Evolutionary conservation across 73 alveolate species (phyloP).

Genomic region (Uronychia binucleata): DNA sequence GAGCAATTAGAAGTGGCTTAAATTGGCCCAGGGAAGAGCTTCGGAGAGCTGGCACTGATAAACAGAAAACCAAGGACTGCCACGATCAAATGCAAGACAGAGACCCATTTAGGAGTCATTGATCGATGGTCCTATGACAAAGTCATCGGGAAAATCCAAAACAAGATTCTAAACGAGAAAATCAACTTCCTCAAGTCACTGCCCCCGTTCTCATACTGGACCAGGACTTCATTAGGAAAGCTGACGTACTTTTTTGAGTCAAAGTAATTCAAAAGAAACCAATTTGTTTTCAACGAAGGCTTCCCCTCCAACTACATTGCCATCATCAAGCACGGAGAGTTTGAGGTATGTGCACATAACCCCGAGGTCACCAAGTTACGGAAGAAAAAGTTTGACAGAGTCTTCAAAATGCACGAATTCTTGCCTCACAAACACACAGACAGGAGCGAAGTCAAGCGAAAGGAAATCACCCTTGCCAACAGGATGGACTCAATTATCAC

Average conservation of each 20-base stretch:
- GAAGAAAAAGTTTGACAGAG: slow-evolving; percentile 1
- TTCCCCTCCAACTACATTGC: slow-evolving; percentile 33
- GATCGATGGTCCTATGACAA: slow-evolving; percentile 43
- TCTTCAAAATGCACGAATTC: not conserved
- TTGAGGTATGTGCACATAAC: slow-evolving; percentile 31
- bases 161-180: slow-evolving; percentile 38
- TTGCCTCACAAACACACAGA: not conserved
- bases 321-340: slow-evolving; percentile 66
- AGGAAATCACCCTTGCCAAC: slow-evolving; percentile 7
- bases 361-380: slow-evolving; percentile 11
- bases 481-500: not conserved
- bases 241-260: slow-evolving; percentile 38
- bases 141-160: slow-evolving; percentile 45
- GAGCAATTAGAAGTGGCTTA: not conserved
- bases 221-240: slow-evolving; percentile 46
- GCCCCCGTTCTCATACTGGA: slow-evolving; percentile 56
- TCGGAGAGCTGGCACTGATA: slow-evolving; percentile 72
- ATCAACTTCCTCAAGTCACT: slow-evolving; percentile 46
- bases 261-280: slow-evolving; percentile 34
- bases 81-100: slow-evolving; percentile 39
- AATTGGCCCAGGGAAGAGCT: slow-evolving; percentile 35
- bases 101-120: slow-evolving; percentile 50
- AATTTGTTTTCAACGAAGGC: slow-evolving; percentile 44
- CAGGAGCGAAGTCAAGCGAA: not conserved
- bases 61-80: slow-evolving; percentile 56